Evolutionary conservation across 179 eudicot genomes (phyloP).

Genomic region (Sideroxylon spinosum): DNA sequence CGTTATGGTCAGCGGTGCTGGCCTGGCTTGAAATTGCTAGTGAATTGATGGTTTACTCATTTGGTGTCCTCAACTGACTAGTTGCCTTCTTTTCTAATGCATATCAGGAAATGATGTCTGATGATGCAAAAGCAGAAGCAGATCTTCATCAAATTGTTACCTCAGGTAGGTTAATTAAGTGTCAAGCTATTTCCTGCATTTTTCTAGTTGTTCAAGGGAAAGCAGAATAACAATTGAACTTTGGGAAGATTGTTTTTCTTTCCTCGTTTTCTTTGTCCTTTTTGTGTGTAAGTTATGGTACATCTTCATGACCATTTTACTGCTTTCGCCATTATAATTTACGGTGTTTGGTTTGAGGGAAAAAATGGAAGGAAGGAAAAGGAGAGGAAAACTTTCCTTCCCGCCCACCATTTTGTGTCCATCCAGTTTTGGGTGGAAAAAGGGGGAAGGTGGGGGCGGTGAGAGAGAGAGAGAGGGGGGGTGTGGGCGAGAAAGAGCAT

Average conservation of each 20-base stretch:
- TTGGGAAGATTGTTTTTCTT: no score
- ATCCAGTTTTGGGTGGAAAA: no score
- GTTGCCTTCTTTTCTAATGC: background rate
- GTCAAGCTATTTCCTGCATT: background rate
- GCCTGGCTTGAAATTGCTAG: background rate
- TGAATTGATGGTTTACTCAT: background rate
- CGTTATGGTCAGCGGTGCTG: background rate
- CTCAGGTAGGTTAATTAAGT: conserved; percentile 39
- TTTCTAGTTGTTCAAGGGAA: background rate
- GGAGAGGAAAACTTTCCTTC: no score
- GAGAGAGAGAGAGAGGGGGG: no score
- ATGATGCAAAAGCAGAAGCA: conserved; percentile 42
- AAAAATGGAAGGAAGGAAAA: no score
- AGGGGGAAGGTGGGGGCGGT: no score
- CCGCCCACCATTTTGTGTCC: no score
- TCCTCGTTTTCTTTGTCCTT: no score
- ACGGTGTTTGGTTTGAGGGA: no score
- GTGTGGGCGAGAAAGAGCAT: background rate
- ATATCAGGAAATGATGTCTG: conserved; percentile 37
- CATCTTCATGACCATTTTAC: no score
- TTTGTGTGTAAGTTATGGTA: background rate
- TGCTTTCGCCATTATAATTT: no score
- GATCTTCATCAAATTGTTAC: conserved; percentile 75
- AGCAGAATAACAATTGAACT: no score
- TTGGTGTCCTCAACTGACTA: background rate